phyloP scores from a whole-genome alignment of 2,329 filamentous ascomycete genomes.

The Ampelomyces quisqualis region DNA sequence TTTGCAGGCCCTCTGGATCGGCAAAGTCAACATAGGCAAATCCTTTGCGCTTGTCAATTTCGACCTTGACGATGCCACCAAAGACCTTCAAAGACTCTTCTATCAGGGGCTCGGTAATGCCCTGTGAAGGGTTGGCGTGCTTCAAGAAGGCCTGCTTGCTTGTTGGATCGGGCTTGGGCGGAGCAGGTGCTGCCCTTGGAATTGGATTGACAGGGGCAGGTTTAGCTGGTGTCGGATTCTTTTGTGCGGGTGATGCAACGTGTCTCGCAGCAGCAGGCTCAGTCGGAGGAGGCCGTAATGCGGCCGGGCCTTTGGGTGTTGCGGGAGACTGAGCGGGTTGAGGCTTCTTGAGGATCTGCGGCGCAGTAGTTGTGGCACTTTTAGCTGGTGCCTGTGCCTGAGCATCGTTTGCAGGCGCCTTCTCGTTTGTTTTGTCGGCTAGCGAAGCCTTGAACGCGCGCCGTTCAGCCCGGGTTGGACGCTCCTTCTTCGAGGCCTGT shows the following conservation, averaged over 20 bases:
- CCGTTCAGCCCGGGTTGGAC: slow-evolving; percentile 42
- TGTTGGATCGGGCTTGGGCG: slow-evolving; percentile 33
- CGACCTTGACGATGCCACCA: slow-evolving; percentile 74
- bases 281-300: slow-evolving; percentile 31
- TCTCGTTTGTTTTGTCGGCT: slow-evolving; percentile 37
- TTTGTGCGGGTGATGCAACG: slow-evolving; percentile 15
- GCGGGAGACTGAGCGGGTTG: slow-evolving; percentile 25
- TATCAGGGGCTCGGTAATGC: slow-evolving; percentile 80
- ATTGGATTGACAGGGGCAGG: slow-evolving; percentile 5
- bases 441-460: slow-evolving; percentile 42
- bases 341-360: slow-evolving; percentile 46
- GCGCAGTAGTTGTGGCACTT: slow-evolving; percentile 25
- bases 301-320: slow-evolving; percentile 35
- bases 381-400: slow-evolving; percentile 32
- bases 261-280: slow-evolving; percentile 32
- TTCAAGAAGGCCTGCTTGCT: slow-evolving; percentile 58
- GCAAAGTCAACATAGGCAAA: slow-evolving; percentile 92
- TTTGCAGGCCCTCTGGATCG: slow-evolving; percentile 68
- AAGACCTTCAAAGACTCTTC: slow-evolving; percentile 72
- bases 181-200: slow-evolving; percentile 14
- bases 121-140: slow-evolving; percentile 77
- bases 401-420: slow-evolving; percentile 20
- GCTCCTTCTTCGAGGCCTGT: slow-evolving; percentile 41
- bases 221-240: slow-evolving; percentile 18
- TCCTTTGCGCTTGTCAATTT: slow-evolving; percentile 92